Evolutionary conservation across 768 basidiomycete species (phyloP), one percentile per base, ranked within the genome.

Genomic region (Kwoniella pini): DNA sequence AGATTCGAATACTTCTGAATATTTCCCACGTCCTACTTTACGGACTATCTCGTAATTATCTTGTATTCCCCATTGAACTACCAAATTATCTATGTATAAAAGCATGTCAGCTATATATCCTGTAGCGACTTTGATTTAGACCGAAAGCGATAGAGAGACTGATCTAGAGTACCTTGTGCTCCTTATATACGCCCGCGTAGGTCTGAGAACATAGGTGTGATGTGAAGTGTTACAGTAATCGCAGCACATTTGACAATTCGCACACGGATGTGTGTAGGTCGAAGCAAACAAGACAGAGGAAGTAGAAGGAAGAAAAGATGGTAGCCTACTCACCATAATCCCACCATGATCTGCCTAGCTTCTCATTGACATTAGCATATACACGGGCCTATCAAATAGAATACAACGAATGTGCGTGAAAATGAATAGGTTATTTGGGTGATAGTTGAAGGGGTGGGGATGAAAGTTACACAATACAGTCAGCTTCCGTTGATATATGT

Each of bases 41-140:
- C 93, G 84, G 31, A 97, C 91, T 76, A 97, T 94, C 81, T 97
- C 93, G 74, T 97, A 97, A 79, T 95, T 91, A 80, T 96, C 93
- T 81, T 97, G 93, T 5, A 88, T 85, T 54, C 93, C 93, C 93
- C 93, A 97, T 70, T 93, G 90, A n/a, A 97, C 79, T 43, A 92
- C 90, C 12, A 97, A 84, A 79, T 93, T 94, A 83, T 97, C 91
- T 77, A 39, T 31, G n/a, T 22, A 9, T 10, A 17, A 30, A 38
- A 10, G 24, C 27, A 53, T 31, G 31, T 33, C 13, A n/a, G 38
- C 33, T 7, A 36, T 7, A 15, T 36, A 36, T 7, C 7, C 33
- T 7, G 7, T 7, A 15, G 33, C 33, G 15, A 36, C 7, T 36
- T 36, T 36, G 7, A 15, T 36, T 36, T 15, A 36, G 33, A 36